phyloP scores from a whole-genome alignment of 805 yeast genomes.

The Candida coleopterorum region DNA sequence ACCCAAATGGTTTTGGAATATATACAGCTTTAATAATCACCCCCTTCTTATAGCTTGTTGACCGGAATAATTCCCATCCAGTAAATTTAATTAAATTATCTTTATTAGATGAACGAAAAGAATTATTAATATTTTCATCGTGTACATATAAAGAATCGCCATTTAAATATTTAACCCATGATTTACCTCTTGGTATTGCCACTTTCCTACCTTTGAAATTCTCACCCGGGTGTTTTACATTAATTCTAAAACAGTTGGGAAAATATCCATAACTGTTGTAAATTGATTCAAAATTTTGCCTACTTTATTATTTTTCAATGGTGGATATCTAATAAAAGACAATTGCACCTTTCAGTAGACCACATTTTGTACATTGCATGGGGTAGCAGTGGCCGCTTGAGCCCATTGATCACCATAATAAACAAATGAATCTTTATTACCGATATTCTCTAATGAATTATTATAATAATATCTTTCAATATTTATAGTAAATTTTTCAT shows the following conservation, averaged over 20 bases:
- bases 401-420: conserved; percentile 59
- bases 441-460: conserved; percentile 44
- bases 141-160: conserved; percentile 29
- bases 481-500: conserved; percentile 18
- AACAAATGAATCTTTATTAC: conserved; percentile 43
- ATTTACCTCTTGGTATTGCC: conserved; percentile 40
- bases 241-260: conserved; percentile 52
- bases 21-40: conserved; percentile 46
- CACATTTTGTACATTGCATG: conserved; percentile 50
- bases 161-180: conserved; percentile 38
- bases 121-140: conserved; percentile 37
- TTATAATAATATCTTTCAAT: conserved; percentile 35
- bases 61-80: conserved; percentile 59
- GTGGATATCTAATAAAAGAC: conserved; percentile 48
- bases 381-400: conserved; percentile 59
- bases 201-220: conserved; percentile 40
- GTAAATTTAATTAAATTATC: no score
- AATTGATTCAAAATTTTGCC: conserved; percentile 38
- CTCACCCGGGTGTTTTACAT: conserved; percentile 39
- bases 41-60: conserved; percentile 52
- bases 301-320: conserved; percentile 12
- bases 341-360: conserved; percentile 58
- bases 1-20: conserved; percentile 46
- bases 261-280: conserved; percentile 55
- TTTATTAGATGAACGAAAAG: no score